Evolutionary conservation across 2,329 filamentous ascomycete genomes (phyloP).

Genomic region (Colletotrichum lini): DNA sequence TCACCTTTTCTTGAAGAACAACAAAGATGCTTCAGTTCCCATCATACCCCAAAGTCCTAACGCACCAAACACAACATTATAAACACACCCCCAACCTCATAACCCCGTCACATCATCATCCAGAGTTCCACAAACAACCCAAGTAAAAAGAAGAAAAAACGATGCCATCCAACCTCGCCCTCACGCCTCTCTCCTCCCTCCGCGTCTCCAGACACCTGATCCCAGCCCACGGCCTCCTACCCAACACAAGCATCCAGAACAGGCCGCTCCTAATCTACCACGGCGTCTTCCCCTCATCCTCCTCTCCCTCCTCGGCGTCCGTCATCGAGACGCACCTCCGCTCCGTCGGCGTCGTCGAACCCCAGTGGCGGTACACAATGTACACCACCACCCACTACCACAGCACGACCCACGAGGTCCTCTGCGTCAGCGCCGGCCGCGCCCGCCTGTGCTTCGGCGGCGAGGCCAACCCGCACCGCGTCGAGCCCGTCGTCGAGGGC

Average conservation of each 20-base stretch:
- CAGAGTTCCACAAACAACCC: too few species aligned
- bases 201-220: slow-evolving; percentile 72
- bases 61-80: too few species aligned
- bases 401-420: slow-evolving; percentile 76
- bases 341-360: slow-evolving; percentile 66
- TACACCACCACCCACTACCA: slow-evolving; percentile 77
- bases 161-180: slow-evolving; percentile 8
- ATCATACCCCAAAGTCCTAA: too few species aligned
- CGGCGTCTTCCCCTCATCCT: slow-evolving; percentile 62
- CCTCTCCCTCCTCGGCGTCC: slow-evolving; percentile 57
- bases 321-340: slow-evolving; percentile 70
- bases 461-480: slow-evolving; percentile 69
- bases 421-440: slow-evolving; percentile 70
- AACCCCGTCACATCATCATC: too few species aligned
- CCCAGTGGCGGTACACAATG: slow-evolving; percentile 80
- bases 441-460: slow-evolving; percentile 78
- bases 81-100: too few species aligned
- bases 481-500: slow-evolving; percentile 68
- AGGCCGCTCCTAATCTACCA: slow-evolving; percentile 79
- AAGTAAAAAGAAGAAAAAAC: neutral
- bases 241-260: slow-evolving; percentile 75
- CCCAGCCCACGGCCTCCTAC: slow-evolving; percentile 67
- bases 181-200: slow-evolving; percentile 62
- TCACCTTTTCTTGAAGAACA: too few species aligned
- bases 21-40: too few species aligned